Base-by-base conservation (phyloP, 2,329 filamentous ascomycete genomes). In the Pezizomycotina sp. region DNA sequence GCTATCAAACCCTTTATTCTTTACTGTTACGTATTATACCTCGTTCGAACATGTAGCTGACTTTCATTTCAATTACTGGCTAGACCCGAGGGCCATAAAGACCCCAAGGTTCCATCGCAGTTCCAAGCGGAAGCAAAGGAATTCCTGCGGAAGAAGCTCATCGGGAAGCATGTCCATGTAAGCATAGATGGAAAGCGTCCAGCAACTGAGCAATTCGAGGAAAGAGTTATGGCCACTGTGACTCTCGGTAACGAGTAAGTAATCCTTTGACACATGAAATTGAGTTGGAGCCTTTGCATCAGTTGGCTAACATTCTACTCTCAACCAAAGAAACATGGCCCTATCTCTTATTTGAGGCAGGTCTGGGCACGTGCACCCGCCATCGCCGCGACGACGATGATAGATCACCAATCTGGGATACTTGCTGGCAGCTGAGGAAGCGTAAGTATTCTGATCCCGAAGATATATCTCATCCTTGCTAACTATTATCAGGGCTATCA, bases 101-200 rank as follows among this genome's bases (percentile, higher is more conserved):
- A 44, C 15, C 41, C 36, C 10, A 44, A 44, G 21, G 29, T 44
- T 22, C 41, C 41, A 12, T 40, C 80, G 25, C 82, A 83, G 0
- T 98, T 86, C 64, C 70, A 74, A 48, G 78, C 89, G 8, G 86
- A 93, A 55, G 86, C 89, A 20, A 98, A 98, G 64, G 89, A 98
- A 56, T 95, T 86, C 55, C 58, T 95, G 47, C 75, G 89, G 36
- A 92, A 92, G 66, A 82, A 76, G 57, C 59, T 93, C 20, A 98
- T 98, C 53, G 89, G 84, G 43, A 98, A 98, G 65, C 81, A 92
- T 48, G 82, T 95, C 48, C 80, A 77, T 56, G 72, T 93, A 38
- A 77, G 70, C 35, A 73, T 92, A 42, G 84, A 98, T 55, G 89
- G 89, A 38, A 84, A 89, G 60, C 36, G 48, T n/a, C 77, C 86